These are phyloP conservation scores for Scheffersomyces lignicola DNA, from an alignment of 1,139 yeast genomes.

Conservation along the genomic window DNA sequence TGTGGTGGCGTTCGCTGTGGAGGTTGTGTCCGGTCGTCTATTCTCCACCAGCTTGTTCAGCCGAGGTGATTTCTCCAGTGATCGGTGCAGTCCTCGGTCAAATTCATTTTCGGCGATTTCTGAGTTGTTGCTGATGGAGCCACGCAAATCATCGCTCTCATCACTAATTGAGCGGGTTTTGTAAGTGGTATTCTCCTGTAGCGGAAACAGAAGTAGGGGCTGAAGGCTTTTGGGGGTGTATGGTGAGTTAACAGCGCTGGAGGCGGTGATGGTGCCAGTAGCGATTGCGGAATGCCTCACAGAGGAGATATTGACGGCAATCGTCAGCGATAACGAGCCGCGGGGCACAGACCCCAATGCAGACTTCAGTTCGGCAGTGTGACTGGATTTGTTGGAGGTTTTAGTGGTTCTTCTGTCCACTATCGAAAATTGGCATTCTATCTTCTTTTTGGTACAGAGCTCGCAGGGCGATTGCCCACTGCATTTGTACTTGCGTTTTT, in stretches of 20 bases:
- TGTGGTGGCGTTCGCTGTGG: background rate
- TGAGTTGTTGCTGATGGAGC: background rate
- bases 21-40: background rate
- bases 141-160: too few species aligned
- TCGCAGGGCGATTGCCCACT: slow-evolving; percentile 21
- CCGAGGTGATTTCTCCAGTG: background rate
- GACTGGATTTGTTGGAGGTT: slow-evolving; percentile 1
- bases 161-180: too few species aligned
- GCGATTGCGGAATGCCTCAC: background rate
- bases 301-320: too few species aligned
- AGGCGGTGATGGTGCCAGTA: background rate
- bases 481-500: slow-evolving; percentile 15
- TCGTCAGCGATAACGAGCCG: background rate
- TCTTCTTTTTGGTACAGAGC: slow-evolving; percentile 20
- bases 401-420: slow-evolving; percentile 19
- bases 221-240: slow-evolving; percentile 11
- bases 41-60: background rate
- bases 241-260: background rate
- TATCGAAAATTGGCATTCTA: slow-evolving; percentile 18
- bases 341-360: background rate
- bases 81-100: background rate
- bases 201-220: slow-evolving; percentile 11
- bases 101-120: background rate
- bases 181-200: slow-evolving; percentile 6
- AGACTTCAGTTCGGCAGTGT: background rate